Evolutionary conservation across 768 basidiomycete genomes (phyloP).

Genomic region (Dioszegia hungarica): DNA sequence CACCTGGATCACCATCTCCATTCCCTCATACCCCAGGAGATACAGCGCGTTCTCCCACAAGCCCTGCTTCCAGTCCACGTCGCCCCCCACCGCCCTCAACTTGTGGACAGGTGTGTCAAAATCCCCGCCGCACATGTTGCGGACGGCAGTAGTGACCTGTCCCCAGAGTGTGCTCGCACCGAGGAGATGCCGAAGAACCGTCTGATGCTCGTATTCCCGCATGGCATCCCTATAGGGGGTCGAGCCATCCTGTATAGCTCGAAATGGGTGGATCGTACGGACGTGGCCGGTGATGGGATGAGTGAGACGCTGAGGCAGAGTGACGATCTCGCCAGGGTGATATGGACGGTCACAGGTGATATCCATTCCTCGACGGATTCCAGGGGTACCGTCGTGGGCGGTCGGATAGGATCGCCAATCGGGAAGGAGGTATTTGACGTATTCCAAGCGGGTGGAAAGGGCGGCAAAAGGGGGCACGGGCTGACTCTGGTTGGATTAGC

Average conservation of each 20-base stretch:
- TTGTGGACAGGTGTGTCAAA: neutral
- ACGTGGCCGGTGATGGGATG: neutral
- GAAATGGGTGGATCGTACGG: neutral
- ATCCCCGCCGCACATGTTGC: neutral
- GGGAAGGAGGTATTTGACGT: conserved; percentile 4
- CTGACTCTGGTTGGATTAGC: neutral
- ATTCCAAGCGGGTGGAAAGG: neutral
- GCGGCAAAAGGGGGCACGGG: neutral
- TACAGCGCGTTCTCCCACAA: conserved; percentile 2
- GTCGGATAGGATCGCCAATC: neutral
- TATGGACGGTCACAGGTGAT: neutral
- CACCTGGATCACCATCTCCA: neutral
- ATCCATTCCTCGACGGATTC: neutral
- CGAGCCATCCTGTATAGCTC: neutral
- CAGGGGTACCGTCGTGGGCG: neutral
- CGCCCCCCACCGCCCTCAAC: neutral
- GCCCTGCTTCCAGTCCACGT: neutral
- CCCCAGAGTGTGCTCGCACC: neutral
- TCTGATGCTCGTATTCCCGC: neutral
- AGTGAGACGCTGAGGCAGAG: neutral
- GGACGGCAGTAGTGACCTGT: neutral
- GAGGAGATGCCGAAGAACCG: neutral
- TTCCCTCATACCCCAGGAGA: neutral
- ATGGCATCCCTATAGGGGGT: neutral
- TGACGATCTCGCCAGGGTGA: neutral